phyloP scores from a whole-genome alignment of 495 filamentous ascomycete species.

The Aspergillus olivimuriae region DNA sequence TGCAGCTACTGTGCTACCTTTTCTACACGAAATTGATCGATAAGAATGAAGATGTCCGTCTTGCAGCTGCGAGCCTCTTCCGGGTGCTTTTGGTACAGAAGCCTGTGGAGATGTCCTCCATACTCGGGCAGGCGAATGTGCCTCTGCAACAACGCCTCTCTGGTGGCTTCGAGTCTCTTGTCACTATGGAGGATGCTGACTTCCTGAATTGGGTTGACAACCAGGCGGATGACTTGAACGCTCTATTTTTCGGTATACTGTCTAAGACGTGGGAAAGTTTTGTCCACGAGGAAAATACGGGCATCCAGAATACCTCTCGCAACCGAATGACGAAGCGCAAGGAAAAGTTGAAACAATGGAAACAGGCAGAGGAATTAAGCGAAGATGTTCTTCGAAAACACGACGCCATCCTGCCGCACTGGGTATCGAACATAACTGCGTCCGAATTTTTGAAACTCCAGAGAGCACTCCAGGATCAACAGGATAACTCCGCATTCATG shows the following conservation, averaged over 20 bases:
- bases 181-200: conserved; percentile 76
- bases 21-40: conserved; percentile 79
- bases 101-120: conserved; percentile 66
- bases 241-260: conserved; percentile 70
- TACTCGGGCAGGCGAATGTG: conserved; percentile 62
- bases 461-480: conserved; percentile 78
- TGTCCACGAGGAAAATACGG: conserved; percentile 69
- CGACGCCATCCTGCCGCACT: conserved; percentile 76
- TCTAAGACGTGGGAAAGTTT: conserved; percentile 81
- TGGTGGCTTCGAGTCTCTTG: conserved; percentile 73
- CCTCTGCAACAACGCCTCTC: conserved; percentile 66
- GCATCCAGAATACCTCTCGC: conserved; percentile 64
- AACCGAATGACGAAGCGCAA: conserved; percentile 63
- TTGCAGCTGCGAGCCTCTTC: conserved; percentile 77
- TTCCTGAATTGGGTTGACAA: conserved; percentile 87
- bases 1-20: conserved; percentile 81
- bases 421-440: conserved; percentile 90
- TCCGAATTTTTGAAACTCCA: conserved; percentile 91
- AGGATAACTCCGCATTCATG: conserved; percentile 75
- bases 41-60: conserved; percentile 53
- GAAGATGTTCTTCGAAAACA: conserved; percentile 72
- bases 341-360: conserved; percentile 77
- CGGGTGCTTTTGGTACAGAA: conserved; percentile 90
- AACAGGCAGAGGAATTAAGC: conserved; percentile 53
- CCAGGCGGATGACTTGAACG: conserved; percentile 72